Evolutionary conservation across 441 rosid species (phyloP), one percentile per base, ranked within the genome.

Genomic region (Adansonia madagascariensis): DNA sequence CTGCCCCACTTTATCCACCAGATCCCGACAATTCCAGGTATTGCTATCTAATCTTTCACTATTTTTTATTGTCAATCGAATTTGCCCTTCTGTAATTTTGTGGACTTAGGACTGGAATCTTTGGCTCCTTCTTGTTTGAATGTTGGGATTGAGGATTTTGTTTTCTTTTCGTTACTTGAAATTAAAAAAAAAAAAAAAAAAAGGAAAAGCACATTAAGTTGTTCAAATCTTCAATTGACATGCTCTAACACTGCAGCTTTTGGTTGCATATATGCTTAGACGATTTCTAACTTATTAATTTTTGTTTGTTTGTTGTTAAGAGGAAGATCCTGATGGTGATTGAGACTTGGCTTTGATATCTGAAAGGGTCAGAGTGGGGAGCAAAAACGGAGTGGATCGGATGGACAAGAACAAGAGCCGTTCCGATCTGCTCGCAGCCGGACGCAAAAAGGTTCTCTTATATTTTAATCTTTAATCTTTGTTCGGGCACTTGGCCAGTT

Each of bases 391-490:
- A 76, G 90, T 68, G 81, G 91, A 86, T 84, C 78, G 68, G 87
- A 97, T 97, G 99, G 99, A 97, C 82, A 94, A 93, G 90, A 93
- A 89, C 88, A 97, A 89, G 93, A 91, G 78, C 84, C 94, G 98
- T 79, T 81, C 88, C 39, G 98, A 97, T 87, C 88, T 94, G 80
- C 98, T 94, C 39, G 93, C 92, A 2, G 99, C 98, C 2, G 98
- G 99, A 41, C 98, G 98, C 9, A 93, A 94, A 81, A 94, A 88
- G 98, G 99, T 94, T 43, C 17, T 35, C 66, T 35, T 78, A 18
- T 46, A n/a, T 43, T 46, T 15, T 0, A 39, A 3, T 71, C 24
- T 17, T 75, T 17, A 10, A 14, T 43, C 10, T 31, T 22, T 68
- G 59, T 73, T 67, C 2, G 14, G 67, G 65, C 35, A 53, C 7